Evolutionary conservation across 768 basidiomycete species (phyloP).

Genomic region (Tricholomella constricta): DNA sequence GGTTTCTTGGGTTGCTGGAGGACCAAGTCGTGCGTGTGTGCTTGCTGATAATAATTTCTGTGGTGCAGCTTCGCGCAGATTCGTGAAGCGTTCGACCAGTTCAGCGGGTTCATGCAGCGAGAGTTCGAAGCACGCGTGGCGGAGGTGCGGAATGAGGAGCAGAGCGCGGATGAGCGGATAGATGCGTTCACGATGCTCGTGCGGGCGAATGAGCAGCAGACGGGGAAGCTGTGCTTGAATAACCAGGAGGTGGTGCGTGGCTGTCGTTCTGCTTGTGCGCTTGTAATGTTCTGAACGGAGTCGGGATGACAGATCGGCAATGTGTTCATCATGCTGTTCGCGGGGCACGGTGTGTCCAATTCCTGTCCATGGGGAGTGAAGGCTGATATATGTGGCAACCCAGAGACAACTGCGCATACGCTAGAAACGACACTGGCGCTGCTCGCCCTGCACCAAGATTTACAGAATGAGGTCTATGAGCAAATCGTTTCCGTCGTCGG

Average conservation of each 20-base stretch:
- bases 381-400: neutral
- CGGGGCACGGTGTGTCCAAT: conserved; percentile 52
- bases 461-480: conserved; percentile 43
- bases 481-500: conserved; percentile 40
- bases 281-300: neutral
- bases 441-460: conserved; percentile 41
- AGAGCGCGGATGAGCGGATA: conserved; percentile 6
- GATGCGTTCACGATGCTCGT: conserved; percentile 48
- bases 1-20: no score
- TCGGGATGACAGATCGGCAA: conserved; percentile 49
- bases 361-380: neutral
- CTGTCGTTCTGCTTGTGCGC: neutral
- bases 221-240: conserved; percentile 37
- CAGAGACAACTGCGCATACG: conserved; percentile 47
- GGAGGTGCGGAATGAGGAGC: conserved; percentile 20
- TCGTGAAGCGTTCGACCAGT: conserved; percentile 28
- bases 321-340: conserved; percentile 51
- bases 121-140: conserved; percentile 34
- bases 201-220: conserved; percentile 45
- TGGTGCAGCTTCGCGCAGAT: conserved; percentile 27
- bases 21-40: neutral
- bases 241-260: conserved; percentile 41
- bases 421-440: conserved; percentile 44
- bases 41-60: neutral
- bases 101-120: conserved; percentile 37